Evolutionary conservation across 2,329 filamentous ascomycete genomes (phyloP).

Genomic region (Alternaria conjuncta): DNA sequence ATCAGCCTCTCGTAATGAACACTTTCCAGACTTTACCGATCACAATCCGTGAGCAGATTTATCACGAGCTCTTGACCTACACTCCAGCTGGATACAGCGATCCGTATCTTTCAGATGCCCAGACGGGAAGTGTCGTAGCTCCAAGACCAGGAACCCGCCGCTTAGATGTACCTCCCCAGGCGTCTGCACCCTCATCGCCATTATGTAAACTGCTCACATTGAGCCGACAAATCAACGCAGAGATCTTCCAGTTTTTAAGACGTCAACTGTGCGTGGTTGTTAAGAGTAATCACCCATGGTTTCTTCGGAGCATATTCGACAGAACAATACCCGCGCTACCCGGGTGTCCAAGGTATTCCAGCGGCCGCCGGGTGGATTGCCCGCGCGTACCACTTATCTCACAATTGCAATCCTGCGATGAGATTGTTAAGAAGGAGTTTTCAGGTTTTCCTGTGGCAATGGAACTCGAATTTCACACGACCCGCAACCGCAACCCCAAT

Average conservation of each 20-base stretch:
- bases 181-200: constrained; percentile 1
- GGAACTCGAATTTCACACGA: constrained; percentile 5
- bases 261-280: constrained; percentile 6
- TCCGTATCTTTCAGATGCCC: background rate
- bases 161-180: background rate
- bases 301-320: background rate
- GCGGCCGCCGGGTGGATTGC: background rate
- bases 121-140: background rate
- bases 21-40: background rate
- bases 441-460: constrained; percentile 7
- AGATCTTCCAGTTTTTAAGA: background rate
- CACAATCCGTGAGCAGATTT: constrained; percentile 9
- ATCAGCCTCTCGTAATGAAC: background rate
- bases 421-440: background rate
- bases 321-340: background rate
- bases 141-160: too few relatives aligned
- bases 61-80: constrained; percentile 6
- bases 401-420: constrained; percentile 3
- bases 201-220: constrained; percentile 6
- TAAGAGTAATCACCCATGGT: constrained; percentile 5
- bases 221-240: constrained; percentile 2
- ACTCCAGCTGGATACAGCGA: background rate
- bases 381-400: constrained; percentile 3
- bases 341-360: background rate
- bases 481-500: background rate